Evolutionary conservation across 768 basidiomycete species (phyloP).

Genomic region (Auricularia auricula-judae): DNA sequence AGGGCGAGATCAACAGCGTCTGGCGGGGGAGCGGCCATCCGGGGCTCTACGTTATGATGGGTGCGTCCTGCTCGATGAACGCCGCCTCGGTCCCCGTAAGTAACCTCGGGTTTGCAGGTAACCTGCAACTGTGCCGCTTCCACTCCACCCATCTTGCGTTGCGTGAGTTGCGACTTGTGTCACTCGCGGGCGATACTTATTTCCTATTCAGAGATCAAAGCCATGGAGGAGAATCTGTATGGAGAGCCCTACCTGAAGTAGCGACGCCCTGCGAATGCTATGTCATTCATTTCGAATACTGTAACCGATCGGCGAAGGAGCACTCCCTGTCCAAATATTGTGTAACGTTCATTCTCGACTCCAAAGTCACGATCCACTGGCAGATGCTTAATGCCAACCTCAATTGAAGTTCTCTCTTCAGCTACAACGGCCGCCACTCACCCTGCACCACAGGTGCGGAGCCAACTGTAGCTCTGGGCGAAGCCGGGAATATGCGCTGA

Average conservation of each 20-base stretch:
- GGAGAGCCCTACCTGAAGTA: slow-evolving; percentile 4
- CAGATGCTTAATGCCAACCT: too few species aligned
- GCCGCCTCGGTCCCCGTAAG: too few species aligned
- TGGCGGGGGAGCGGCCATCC: slow-evolving; percentile 42
- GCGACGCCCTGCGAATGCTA: background rate
- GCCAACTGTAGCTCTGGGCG: too few species aligned
- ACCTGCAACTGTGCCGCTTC: slow-evolving; percentile 51
- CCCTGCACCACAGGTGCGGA: too few species aligned
- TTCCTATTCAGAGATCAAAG: slow-evolving; percentile 49
- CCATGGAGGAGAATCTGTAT: slow-evolving; percentile 40
- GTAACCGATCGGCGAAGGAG: too few species aligned
- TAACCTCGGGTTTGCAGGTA: slow-evolving; percentile 24
- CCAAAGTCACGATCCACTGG: too few species aligned
- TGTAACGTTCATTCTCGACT: too few species aligned
- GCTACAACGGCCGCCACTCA: too few species aligned
- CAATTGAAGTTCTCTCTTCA: too few species aligned
- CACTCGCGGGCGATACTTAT: slow-evolving; percentile 1
- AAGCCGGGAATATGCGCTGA: too few species aligned
- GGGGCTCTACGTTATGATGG: slow-evolving; percentile 41
- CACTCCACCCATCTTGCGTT: slow-evolving; percentile 57
- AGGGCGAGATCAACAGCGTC: slow-evolving; percentile 47
- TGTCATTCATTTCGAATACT: too few species aligned
- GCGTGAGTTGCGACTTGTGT: slow-evolving; percentile 32
- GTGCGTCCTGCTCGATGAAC: background rate
- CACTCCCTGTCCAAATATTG: too few species aligned